Evolutionary conservation across 345 rosid genomes (phyloP), one percentile per base, ranked within the genome.

Genomic region (Diplotaxis tenuifolia): DNA sequence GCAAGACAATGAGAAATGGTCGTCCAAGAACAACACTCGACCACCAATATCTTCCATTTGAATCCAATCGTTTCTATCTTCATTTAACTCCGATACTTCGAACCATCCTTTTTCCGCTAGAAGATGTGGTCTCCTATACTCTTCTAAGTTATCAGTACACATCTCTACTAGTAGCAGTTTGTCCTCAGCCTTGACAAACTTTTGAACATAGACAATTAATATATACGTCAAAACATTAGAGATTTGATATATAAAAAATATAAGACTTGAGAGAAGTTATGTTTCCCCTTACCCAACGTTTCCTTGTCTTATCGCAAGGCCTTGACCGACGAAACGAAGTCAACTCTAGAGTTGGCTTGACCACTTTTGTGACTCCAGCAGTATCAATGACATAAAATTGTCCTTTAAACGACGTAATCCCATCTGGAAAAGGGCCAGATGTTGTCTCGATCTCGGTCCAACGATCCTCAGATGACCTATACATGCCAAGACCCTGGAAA

Each of bases 371-470:
- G 19, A 2, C 29, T 3, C 79, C 79, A 3, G 14, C 3, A 8
- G 6, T 1, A 67, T 61, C 49, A 7, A 75, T 36, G 3, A 38
- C 55, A 7, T 75, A 75, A 34, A 75, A 68, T 27, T 59, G 25
- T 6, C 74, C 74, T 3, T 75, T 52, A 62, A 61, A 75, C 5
- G 47, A 55, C 7, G 31, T 11, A 3, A 50, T 62, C 11, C 45
- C 50, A 34, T 32, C 79, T 14, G 22, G 5, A 23, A 22, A 45
- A 1, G 16, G 6, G 0, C 16, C 23, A 1, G 40, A 38, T 38
- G 45, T 9, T 34, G n/a, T 67, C 18, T 69, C 68, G 4, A 75
- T 60, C 15, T 59, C 53, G n/a, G 68, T 68, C 79, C 79, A 75
- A 61, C 47, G 14, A 4, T 60, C 23, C 20, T 75, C 70, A 6